Evolutionary conservation across 164 flowering plant genomes (phyloP), one percentile per base, ranked within the genome.

Genomic region (Sextonia rubra): DNA sequence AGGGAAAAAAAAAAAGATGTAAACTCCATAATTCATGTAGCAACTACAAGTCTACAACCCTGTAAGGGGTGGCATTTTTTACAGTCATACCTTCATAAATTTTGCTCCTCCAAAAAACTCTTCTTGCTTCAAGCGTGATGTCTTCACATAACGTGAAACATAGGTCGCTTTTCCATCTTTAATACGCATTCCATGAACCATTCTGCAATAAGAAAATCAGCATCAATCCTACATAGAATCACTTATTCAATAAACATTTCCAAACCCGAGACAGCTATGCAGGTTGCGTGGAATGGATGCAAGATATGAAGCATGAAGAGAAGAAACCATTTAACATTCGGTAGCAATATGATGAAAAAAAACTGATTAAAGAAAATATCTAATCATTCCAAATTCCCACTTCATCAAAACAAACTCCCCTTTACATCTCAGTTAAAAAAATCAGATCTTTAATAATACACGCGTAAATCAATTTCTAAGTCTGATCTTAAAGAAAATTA

Each of bases 111-210:
- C 91, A 83, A 88, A 89, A 79, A 69, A 86, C 68, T 94, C 97
- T 83, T 94, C 99, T 82, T 94, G 99, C 71, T 87, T 88, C 66
- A 94, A 88, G 44, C 91, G 90, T 61, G 99, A 90, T 71, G 98
- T 91, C 78, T 73, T 82, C 17, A 94, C 92, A 79, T 82, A 94
- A 44, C 98, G 97, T 24, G 96, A 90, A 75, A 90, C 97, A 82
- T 92, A 94, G 14, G 94, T 84, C 67, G 99, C 97, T 82, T 90
- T 92, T 69, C 99, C 99, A 81, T 94, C 90, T 87, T 92, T 90
- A 69, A 94, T 92, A 60, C 90, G 94, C 87, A 94, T 22, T 37
- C 93, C 99, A 86, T 94, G 99, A 79, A 92, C 76, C 99, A 94
- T 94, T 61, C 99, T 92, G 89, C 77, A 78, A 55, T 22, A 60